phyloP scores from a whole-genome alignment of 345 rosid species.

The Citrus sinensis region DNA sequence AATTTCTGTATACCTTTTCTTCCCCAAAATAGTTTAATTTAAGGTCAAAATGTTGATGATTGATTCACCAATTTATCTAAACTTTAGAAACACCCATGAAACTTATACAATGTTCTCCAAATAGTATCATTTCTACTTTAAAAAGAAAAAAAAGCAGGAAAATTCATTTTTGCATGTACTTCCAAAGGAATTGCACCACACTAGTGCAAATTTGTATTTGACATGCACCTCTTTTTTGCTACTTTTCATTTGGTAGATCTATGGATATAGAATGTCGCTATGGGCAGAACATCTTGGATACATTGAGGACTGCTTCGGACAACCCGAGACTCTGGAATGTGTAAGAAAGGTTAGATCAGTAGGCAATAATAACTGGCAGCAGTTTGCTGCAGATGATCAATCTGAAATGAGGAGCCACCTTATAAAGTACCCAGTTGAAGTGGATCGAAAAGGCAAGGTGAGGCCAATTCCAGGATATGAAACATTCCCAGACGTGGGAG shows the following conservation, averaged over 20 bases:
- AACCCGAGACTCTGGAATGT: conserved; percentile 79
- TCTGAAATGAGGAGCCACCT: conserved; percentile 88
- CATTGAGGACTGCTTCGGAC: conserved; percentile 54
- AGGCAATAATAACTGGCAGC: conserved; percentile 71
- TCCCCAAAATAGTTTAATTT: not conserved
- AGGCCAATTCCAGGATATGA: conserved; percentile 61
- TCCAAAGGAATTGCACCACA: not conserved
- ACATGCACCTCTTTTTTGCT: not conserved
- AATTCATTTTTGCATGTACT: not conserved
- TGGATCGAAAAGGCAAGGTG: conserved; percentile 79
- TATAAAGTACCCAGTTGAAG: conserved; percentile 81
- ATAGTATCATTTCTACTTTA: too few relatives aligned
- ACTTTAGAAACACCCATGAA: not conserved
- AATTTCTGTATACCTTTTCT: not conserved
- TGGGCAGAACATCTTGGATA: conserved; percentile 90
- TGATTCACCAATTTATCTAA: not conserved
- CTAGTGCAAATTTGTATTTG: not conserved
- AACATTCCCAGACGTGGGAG: conserved; percentile 88
- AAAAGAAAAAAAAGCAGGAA: not conserved
- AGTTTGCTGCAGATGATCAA: conserved; percentile 55
- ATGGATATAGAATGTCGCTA: conserved; percentile 91
- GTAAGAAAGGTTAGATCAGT: conserved; percentile 58
- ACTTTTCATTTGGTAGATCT: conserved; percentile 39
- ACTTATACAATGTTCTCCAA: not conserved
- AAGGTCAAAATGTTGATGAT: not conserved